A percentile compares a stretch with the other conserved stretches of the same genome.
These are phyloP conservation scores for Pseudogymnoascus sp. DNA, from an alignment of 2,329 filamentous ascomycete species.

Conservation along the genomic window DNA sequence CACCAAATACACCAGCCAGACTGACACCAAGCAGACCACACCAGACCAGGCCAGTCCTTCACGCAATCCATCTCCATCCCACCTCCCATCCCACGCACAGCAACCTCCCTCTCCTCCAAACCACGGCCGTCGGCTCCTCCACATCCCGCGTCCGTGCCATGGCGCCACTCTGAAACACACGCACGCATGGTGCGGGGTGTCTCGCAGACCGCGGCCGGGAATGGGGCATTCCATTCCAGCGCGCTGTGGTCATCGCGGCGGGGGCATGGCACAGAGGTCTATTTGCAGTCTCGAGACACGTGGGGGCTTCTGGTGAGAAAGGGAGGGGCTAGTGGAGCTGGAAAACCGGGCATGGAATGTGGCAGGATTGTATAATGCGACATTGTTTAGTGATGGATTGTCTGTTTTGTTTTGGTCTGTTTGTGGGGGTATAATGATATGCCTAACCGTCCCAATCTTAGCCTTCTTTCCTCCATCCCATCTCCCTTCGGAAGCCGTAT, in stretches of 20 bases:
- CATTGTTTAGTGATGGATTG: neutral
- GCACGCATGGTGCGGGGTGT: conserved; percentile 2
- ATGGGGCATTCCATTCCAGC: neutral
- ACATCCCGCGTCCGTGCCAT: neutral
- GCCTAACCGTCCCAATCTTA: neutral
- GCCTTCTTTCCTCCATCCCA: neutral
- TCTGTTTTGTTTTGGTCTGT: neutral
- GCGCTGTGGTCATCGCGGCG: no score
- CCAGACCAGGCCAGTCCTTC: neutral
- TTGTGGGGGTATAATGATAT: neutral
- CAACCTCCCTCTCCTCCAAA: neutral
- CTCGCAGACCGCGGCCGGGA: neutral
- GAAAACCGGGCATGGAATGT: neutral
- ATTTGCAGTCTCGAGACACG: neutral
- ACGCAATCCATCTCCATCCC: neutral
- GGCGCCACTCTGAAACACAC: conserved; percentile 3
- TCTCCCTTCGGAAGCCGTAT: no score
- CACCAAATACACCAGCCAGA: neutral
- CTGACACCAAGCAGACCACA: neutral
- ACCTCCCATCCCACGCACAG: neutral
- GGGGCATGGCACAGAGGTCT: neutral
- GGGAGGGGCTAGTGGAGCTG: neutral
- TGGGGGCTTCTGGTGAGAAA: neutral
- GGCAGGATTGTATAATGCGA: neutral
- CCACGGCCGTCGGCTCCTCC: neutral